Conservation (phyloP, 495 filamentous ascomycete genomes). For the Evansstolkia leycettana region DNA sequence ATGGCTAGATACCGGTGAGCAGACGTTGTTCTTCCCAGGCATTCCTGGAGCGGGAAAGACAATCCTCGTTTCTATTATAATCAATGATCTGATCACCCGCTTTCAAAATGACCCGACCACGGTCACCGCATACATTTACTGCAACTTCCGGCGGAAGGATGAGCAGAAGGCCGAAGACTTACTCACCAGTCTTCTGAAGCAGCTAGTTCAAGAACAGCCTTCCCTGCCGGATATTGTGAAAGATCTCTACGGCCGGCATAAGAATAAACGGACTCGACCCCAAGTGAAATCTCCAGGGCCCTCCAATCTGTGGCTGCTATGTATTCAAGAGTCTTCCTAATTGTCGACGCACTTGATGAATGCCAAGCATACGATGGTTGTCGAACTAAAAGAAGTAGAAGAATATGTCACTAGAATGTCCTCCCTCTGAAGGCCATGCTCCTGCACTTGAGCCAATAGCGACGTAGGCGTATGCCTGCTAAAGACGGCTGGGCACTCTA, state of each 20-base stretch:
- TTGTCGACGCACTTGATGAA: conserved; percentile 30
- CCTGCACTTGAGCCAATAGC: too few relatives aligned
- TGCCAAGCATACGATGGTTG: too few relatives aligned
- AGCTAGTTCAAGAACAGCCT: conserved; percentile 8
- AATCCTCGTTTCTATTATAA: conserved; percentile 21
- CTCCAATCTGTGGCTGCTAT: conserved; percentile 11
- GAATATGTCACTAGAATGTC: too few relatives aligned
- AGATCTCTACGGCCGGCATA: conserved; percentile 12
- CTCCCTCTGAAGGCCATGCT: too few relatives aligned
- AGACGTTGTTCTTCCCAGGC: conserved; percentile 33
- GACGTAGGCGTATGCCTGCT: too few relatives aligned
- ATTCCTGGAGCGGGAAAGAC: conserved; percentile 32
- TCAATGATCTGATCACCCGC: conserved; percentile 12
- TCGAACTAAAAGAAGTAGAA: too few relatives aligned
- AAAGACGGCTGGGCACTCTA: too few relatives aligned
- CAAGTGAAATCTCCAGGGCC: conserved; percentile 16
- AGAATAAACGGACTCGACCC: conserved; percentile 9
- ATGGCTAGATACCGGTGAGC: conserved; percentile 15
- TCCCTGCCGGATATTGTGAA: conserved; percentile 11
- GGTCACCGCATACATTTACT: conserved; percentile 28
- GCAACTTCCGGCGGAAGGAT: conserved; percentile 9
- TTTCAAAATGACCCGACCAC: conserved; percentile 8
- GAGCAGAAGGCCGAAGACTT: conserved; percentile 8
- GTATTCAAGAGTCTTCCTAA: conserved; percentile 20
- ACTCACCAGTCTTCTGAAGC: conserved; percentile 12